Conservation (phyloP, 2,329 filamentous ascomycete species). For the Berkeleyomyces basicola region DNA sequence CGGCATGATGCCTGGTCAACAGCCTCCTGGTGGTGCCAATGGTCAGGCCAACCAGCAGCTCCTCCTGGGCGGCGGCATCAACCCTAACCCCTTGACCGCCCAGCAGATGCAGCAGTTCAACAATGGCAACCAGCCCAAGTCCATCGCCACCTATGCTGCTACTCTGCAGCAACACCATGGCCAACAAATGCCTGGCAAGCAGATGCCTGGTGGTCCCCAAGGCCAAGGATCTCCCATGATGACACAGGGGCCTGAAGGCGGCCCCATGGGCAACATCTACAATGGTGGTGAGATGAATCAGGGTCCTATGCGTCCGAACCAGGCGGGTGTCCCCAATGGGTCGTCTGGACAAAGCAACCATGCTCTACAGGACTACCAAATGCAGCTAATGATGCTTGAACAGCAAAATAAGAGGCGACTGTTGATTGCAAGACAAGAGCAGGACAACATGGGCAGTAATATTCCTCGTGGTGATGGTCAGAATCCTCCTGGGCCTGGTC, state of each 20-base stretch:
- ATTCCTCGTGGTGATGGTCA: slow-evolving; percentile 35
- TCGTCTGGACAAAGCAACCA: slow-evolving; percentile 43
- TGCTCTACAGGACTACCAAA: slow-evolving; percentile 73
- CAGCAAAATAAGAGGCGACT: slow-evolving; percentile 78
- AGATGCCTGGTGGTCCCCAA: slow-evolving; percentile 49
- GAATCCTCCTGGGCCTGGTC: slow-evolving; percentile 37
- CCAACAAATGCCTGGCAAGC: slow-evolving; percentile 63
- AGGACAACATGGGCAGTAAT: slow-evolving; percentile 39
- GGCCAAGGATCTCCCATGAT: slow-evolving; percentile 75
- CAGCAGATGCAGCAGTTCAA: slow-evolving; percentile 56
- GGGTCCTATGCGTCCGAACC: slow-evolving; percentile 39
- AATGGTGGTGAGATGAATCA: slow-evolving; percentile 41
- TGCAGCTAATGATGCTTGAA: slow-evolving; percentile 75
- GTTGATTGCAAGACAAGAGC: slow-evolving; percentile 67
- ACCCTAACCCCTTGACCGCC: slow-evolving; percentile 53
- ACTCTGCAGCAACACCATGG: slow-evolving; percentile 71
- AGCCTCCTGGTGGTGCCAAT: slow-evolving; percentile 39
- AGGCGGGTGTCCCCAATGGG: slow-evolving; percentile 30
- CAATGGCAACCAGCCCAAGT: slow-evolving; percentile 55
- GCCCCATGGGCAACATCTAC: slow-evolving; percentile 41
- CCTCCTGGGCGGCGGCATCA: slow-evolving; percentile 54
- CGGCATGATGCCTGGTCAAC: slow-evolving; percentile 56
- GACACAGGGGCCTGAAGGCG: slow-evolving; percentile 51
- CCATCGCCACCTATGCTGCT: slow-evolving; percentile 74
- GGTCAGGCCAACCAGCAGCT: slow-evolving; percentile 40